Evolutionary conservation across 2,329 filamentous ascomycete species (phyloP).

Genomic region (Fusarium floridanum): DNA sequence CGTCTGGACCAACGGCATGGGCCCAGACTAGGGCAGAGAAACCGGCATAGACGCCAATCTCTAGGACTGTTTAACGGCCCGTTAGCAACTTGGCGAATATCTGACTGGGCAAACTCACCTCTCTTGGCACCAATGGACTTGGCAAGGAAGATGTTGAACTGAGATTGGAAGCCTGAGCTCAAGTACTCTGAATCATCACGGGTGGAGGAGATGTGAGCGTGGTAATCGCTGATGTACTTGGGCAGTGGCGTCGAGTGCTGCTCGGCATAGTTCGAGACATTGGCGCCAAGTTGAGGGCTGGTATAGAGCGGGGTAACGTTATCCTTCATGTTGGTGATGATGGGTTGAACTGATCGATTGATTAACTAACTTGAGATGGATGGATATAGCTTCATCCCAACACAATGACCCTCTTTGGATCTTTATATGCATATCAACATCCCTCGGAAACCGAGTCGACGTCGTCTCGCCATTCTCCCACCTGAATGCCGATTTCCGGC

Average conservation of each 20-base stretch:
- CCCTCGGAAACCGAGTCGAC: conserved; percentile 35
- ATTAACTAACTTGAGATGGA: neutral
- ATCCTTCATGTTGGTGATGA: conserved; percentile 53
- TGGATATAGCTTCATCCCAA: neutral
- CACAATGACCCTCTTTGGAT: neutral
- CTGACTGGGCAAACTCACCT: conserved; percentile 40
- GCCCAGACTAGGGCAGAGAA: conserved; percentile 64
- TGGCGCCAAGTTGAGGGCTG: conserved; percentile 55
- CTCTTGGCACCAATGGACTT: conserved; percentile 57
- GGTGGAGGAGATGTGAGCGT: conserved; percentile 47
- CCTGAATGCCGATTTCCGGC: conserved; percentile 16
- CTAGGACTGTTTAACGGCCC: conserved; percentile 54
- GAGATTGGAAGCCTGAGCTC: conserved; percentile 58
- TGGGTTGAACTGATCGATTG: neutral
- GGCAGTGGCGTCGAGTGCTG: conserved; percentile 58
- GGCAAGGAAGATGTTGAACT: conserved; percentile 57
- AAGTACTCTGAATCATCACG: conserved; percentile 53
- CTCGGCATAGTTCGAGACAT: conserved; percentile 59
- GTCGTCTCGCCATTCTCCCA: conserved; percentile 20
- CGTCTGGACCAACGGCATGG: conserved; percentile 59
- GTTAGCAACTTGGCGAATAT: neutral
- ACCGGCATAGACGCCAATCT: conserved; percentile 63
- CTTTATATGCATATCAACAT: conserved; percentile 5
- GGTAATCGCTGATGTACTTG: conserved; percentile 57
- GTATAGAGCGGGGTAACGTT: conserved; percentile 57